Conservation (phyloP, 2,329 filamentous ascomycete genomes). For the Hypocrella siamensis region DNA sequence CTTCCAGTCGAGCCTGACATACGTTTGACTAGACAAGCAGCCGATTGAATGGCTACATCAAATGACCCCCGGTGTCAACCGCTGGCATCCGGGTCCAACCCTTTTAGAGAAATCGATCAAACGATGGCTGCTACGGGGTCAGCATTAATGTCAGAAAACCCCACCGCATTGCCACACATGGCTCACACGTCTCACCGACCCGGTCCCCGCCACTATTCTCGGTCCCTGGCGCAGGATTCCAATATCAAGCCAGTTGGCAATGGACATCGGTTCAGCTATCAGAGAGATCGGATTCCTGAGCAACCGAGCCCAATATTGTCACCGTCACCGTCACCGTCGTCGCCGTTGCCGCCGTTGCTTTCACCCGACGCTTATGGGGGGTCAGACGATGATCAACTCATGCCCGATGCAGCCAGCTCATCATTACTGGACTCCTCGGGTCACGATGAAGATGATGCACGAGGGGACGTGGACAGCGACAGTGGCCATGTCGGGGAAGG, state of each 20-base stretch:
- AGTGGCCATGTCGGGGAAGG: background rate
- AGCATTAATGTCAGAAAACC: slow-evolving; percentile 32
- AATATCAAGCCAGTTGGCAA: slow-evolving; percentile 26
- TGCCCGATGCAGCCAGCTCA: no score
- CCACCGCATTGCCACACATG: slow-evolving; percentile 21
- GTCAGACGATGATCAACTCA: no score
- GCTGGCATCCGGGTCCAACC: slow-evolving; percentile 25
- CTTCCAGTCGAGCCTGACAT: slow-evolving; percentile 3
- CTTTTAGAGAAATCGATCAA: slow-evolving; percentile 11
- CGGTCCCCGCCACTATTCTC: slow-evolving; percentile 14
- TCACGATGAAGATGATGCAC: slow-evolving; percentile 1
- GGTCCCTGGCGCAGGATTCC: slow-evolving; percentile 17
- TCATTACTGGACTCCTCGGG: background rate
- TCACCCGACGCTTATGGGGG: no score
- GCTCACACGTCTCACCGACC: slow-evolving; percentile 17
- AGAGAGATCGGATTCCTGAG: slow-evolving; percentile 15
- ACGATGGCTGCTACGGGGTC: slow-evolving; percentile 16
- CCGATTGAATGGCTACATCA: slow-evolving; percentile 10
- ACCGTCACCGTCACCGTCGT: slow-evolving; percentile 12
- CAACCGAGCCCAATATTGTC: slow-evolving; percentile 21
- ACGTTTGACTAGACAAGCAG: slow-evolving; percentile 2
- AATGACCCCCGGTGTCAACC: slow-evolving; percentile 16
- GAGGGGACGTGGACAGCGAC: background rate
- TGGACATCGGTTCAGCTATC: slow-evolving; percentile 27
- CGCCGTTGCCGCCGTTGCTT: background rate